A percentile compares a stretch with the other conserved stretches of the same genome.
These are phyloP conservation scores for Adansonia digitata DNA, from an alignment of 345 rosid species.

Conservation along the genomic window DNA sequence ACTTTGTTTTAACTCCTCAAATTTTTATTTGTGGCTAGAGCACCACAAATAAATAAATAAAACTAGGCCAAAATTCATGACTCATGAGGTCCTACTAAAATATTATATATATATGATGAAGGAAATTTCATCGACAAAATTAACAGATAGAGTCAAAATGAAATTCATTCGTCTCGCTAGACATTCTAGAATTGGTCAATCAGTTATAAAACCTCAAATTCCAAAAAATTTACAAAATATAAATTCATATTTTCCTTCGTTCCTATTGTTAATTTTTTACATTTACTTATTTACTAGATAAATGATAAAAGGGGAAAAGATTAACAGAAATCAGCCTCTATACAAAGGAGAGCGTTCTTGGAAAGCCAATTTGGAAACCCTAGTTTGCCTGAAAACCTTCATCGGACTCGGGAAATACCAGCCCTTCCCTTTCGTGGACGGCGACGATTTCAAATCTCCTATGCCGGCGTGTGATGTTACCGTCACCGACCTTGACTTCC, in stretches of 20 bases:
- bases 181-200: not conserved
- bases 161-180: not conserved
- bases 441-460: conserved; percentile 25
- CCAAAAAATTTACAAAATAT: not conserved
- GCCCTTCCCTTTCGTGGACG: conserved; percentile 38
- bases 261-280: not conserved
- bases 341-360: conserved; percentile 63
- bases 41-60: too few relatives aligned
- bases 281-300: not conserved
- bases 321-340: conserved; percentile 49
- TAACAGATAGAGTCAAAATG: not conserved
- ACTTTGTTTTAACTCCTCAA: too few relatives aligned
- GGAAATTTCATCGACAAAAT: not conserved
- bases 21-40: too few relatives aligned
- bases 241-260: not conserved
- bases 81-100: too few relatives aligned
- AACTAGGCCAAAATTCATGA: too few relatives aligned
- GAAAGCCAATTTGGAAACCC: conserved; percentile 46
- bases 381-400: conserved; percentile 69
- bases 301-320: not conserved
- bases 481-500: conserved; percentile 75
- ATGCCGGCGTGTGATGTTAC: conserved; percentile 31
- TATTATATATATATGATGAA: not conserved
- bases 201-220: not conserved
- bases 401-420: conserved; percentile 92